Evolutionary conservation across 306 rosid species (phyloP), one percentile per base, ranked within the genome.

Genomic region (Clitoria ternatea): DNA sequence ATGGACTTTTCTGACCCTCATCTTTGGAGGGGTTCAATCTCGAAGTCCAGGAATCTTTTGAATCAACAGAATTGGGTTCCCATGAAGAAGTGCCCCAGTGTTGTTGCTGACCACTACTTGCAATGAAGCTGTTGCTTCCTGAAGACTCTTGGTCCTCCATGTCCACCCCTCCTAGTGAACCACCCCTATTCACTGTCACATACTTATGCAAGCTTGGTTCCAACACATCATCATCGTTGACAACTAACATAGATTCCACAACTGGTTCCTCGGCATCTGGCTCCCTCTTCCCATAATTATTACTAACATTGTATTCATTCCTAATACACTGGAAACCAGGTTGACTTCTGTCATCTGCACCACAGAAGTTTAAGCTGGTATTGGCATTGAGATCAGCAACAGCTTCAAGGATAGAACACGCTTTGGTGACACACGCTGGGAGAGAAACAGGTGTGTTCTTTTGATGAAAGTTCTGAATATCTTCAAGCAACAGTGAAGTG

Each of bases 401-500:
- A 49, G 97, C 98, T 85, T 93, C 97, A 29, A 90, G 81, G 56
- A 94, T 90, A 37, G 97, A 87, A 76, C 97, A 94, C 67, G 95
- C 98, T 77, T 91, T 90, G 70, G 89, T 79, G 55, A 94, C 92
- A 77, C 97, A 90, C 45, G 84, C 81, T 2, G 98, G 98, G 50
- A 94, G 89, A 13, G 96, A 63, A 33, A 88, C 85, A 9, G 79
- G 60, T 20, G 88, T 68, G 83, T 15, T 88, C 86, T 88, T 91
- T 63, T 90, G 97, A 81, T 94, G 98, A 83, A 94, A 90, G 61
- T 89, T 90, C 22, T 94, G 90, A 69, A 94, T 94, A 81, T 94
- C 98, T 79, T 88, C 84, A 23, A 94, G 94, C 70, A 94, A 78
- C 18, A 90, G 61, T 14, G 87, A 72, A 36, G 97, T 86, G 82